Evolutionary conservation across 2,329 filamentous ascomycete genomes (phyloP), one percentile per base, ranked within the genome.

Genomic region (Epichloe hybrida): DNA sequence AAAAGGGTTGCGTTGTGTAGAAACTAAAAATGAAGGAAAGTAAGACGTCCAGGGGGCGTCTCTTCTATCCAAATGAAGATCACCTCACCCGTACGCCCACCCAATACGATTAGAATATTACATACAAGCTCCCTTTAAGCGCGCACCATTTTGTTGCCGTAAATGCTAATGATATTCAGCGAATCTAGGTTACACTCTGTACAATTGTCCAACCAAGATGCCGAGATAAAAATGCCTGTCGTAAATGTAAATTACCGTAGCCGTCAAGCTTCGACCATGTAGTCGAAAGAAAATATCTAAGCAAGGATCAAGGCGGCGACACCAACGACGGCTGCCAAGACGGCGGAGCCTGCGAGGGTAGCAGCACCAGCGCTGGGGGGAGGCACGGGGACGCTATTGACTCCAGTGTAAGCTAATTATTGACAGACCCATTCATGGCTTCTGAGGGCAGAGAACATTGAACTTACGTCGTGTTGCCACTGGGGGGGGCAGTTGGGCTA

Each of bases 301-400:
- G 72, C 73, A 61, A 81, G 66, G 68, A 74, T 60, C 62, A 77
- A 66, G 62, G 75, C 77, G 54, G 69, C 72, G 51, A 76, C 63
- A 69, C 75, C 77, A 66, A 73, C 77, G 46, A 68, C 71, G 57
- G 72, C 76, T 64, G 77, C 77, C 62, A 79, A 66, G 61, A 73
- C 54, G 62, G 71, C 71, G 54, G 76, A 79, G 70, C 72, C 74
- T 55, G 70, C 69, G 59, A 80, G 63, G 61, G 72, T 69, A 59
- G 70, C 69, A 57, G 77, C 77, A 63, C 73, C 77, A 56, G 71
- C 75, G 48, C 71, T 75, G 59, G 73, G 67, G 55, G 62, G 60
- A 54, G 67, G 63, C 56, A 15, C 39, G 52, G 61, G 60, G 54
- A 57, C 58, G 50, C 58, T 60, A 34, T 46, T 6, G 12, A 41